Evolutionary conservation across 768 basidiomycete species (phyloP).

Genomic region (Leccinum barrowsii): DNA sequence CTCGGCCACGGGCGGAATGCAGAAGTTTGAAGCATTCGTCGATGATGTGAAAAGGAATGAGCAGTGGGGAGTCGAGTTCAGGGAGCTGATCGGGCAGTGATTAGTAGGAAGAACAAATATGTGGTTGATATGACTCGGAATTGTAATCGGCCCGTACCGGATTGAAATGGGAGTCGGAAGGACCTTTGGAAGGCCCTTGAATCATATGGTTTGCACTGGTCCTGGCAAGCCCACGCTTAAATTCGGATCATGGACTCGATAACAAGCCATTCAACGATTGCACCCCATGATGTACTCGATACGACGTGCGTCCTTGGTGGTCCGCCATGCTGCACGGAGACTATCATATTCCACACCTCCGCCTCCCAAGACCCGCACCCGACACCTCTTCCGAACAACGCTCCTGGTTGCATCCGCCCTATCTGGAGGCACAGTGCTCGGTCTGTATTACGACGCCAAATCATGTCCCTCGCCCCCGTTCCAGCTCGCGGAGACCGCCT

Average conservation of each 20-base stretch:
- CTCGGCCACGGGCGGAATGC: slow-evolving; percentile 22
- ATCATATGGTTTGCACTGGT: background rate
- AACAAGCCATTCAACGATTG: background rate
- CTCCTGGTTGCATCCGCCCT: slow-evolving; percentile 18
- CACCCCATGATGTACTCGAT: slow-evolving; percentile 8
- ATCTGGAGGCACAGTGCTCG: slow-evolving; percentile 16
- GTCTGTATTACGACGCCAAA: slow-evolving; percentile 25
- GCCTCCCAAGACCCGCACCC: slow-evolving; percentile 1
- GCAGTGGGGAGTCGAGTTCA: slow-evolving; percentile 67
- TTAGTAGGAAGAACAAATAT: background rate
- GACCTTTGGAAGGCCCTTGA: slow-evolving; percentile 1
- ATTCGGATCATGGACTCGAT: background rate
- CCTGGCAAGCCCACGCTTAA: background rate
- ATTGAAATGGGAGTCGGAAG: slow-evolving; percentile 10
- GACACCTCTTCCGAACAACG: slow-evolving; percentile 8
- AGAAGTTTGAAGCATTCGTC: slow-evolving; percentile 76
- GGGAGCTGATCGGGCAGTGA: slow-evolving; percentile 29
- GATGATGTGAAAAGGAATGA: slow-evolving; percentile 65
- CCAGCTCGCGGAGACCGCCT: slow-evolving; percentile 1
- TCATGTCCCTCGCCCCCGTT: slow-evolving; percentile 24
- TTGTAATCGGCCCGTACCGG: background rate
- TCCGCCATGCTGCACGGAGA: slow-evolving; percentile 2
- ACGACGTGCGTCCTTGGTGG: slow-evolving; percentile 7
- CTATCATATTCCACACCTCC: slow-evolving; percentile 2
- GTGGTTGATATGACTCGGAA: background rate